Evolutionary conservation across 257 asterid genomes (phyloP), one percentile per base, ranked within the genome.

Genomic region (Agastache rugosa): DNA sequence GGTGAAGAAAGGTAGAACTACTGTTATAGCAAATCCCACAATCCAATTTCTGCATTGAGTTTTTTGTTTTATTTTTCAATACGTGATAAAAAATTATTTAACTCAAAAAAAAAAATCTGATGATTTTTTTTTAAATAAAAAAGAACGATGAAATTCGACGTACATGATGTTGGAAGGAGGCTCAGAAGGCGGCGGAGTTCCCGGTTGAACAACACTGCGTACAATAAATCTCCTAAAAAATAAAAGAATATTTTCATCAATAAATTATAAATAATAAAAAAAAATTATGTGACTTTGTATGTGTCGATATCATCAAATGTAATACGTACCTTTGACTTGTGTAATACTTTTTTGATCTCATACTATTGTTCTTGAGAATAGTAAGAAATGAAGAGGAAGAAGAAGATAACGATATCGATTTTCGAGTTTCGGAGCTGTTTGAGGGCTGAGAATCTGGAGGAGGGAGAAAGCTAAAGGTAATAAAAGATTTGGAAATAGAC

Each of bases 81-180:
- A 2, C 42, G 2, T 50, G 34, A 20, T 63, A 5, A 17, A 20
- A 22, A 10, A 23, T 42, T 22, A 39, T 12, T 31, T 42, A 39
- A 64, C 11, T 37, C 1, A 3, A 31, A 31, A 31, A 31, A 31
- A 31, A 4, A 0, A 31, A 0, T 31, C 34, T 31, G 37, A 31
- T 5, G 37, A n/a, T n/a, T n/a, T n/a, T n/a, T n/a, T 29, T 0
- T 27, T 15, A 17, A 11, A 12, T 22, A 27, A 8, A 15, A 44
- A 53, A 17, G 2, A 17, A 15, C 16, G 4, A 22, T 60, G 16
- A 11, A 31, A 54, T 34, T 54, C 8, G 6, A 73, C 86, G 75
- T 71, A 79, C 88, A 84, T 47, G 62, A 84, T 47, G 61, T 81
- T 75, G 75, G 55, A 71, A 29, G 84, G 79, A 39, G 88, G 75